Evolutionary conservation across 148 eudicot genomes (phyloP).

Genomic region (Rhododendron ferrugineum): DNA sequence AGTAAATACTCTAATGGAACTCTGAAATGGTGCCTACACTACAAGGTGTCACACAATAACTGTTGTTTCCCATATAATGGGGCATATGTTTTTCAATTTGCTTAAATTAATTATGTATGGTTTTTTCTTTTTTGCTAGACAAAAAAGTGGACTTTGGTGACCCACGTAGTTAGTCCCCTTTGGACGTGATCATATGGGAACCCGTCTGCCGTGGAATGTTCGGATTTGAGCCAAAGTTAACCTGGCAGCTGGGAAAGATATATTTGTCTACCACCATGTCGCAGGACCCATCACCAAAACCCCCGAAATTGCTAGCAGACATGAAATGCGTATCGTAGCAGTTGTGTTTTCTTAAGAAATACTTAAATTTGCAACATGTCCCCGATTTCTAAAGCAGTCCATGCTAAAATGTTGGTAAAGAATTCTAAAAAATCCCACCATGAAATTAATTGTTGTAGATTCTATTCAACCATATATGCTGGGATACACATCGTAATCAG

Average conservation of each 20-base stretch:
- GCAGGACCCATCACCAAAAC: background rate
- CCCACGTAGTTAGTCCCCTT: background rate
- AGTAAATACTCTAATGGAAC: background rate
- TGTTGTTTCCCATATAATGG: slow-evolving; percentile 7
- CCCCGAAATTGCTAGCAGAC: background rate
- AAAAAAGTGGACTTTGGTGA: background rate
- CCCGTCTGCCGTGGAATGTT: background rate
- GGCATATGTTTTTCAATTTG: background rate
- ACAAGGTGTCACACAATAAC: slow-evolving; percentile 4
- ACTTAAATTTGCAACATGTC: background rate
- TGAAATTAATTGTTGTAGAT: background rate
- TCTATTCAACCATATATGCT: background rate
- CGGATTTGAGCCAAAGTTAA: background rate
- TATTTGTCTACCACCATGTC: background rate
- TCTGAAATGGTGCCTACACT: slow-evolving; percentile 1
- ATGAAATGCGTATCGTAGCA: background rate
- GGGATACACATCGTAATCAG: background rate
- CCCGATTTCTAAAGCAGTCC: background rate
- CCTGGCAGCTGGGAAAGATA: background rate
- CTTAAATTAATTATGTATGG: background rate
- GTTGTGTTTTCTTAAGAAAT: background rate
- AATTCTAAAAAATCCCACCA: background rate
- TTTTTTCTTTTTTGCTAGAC: background rate
- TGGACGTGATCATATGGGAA: background rate
- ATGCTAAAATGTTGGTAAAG: background rate